Percentiles rank a stretch among this genome's conserved stretches.
Conservation (phyloP, 495 filamentous ascomycete genomes). For the Barbatosphaeria neglecta region DNA sequence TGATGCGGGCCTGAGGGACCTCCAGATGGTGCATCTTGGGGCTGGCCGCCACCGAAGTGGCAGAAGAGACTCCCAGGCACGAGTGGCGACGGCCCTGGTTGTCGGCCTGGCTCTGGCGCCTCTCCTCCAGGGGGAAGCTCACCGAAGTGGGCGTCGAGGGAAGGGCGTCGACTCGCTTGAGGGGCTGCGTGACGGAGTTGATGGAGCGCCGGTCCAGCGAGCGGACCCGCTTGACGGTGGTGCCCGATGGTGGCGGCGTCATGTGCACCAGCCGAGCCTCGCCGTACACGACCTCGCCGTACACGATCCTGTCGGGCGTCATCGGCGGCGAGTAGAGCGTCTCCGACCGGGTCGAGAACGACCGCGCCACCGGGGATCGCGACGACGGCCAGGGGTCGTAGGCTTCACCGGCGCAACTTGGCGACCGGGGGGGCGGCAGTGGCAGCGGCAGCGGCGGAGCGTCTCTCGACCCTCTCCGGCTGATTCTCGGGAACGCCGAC, state of each 20-base stretch:
- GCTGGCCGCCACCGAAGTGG: not conserved
- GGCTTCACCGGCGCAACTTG: slow-evolving; percentile 9
- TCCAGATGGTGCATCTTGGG: not conserved
- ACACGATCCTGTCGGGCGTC: not conserved
- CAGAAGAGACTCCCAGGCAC: not conserved
- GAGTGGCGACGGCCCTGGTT: not conserved
- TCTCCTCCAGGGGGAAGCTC: not conserved
- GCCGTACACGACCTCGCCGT: slow-evolving; percentile 1
- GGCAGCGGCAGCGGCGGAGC: too few species aligned
- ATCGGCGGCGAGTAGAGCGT: not conserved
- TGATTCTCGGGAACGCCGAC: not conserved
- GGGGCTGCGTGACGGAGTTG: not conserved
- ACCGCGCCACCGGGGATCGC: not conserved
- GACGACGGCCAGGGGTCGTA: slow-evolving; percentile 2
- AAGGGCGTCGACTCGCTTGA: not conserved
- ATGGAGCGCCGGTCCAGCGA: not conserved
- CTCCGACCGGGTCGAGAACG: not conserved
- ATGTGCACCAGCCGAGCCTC: slow-evolving; percentile 1
- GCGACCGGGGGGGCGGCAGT: slow-evolving; percentile 1
- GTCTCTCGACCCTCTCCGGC: not conserved
- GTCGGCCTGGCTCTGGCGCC: not conserved
- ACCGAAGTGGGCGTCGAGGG: not conserved
- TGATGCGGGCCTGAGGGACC: not conserved
- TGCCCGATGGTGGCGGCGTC: not conserved
- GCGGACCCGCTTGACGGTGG: not conserved